Conservation (phyloP, 2,329 filamentous ascomycete species). For the Calonectria crousiana region DNA sequence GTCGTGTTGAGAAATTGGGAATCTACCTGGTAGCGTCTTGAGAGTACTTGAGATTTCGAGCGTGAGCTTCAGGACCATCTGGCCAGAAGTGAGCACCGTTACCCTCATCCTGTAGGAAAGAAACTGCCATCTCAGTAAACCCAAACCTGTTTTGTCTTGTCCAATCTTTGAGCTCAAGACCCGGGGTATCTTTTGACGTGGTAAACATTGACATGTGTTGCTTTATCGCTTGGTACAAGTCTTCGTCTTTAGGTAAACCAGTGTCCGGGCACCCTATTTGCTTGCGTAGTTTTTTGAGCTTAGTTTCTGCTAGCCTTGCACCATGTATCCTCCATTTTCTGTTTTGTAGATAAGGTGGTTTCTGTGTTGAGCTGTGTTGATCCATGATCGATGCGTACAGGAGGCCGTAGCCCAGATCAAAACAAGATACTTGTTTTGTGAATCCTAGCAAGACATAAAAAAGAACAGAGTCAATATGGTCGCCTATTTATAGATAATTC, state of each 20-base stretch:
- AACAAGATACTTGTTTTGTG: neutral
- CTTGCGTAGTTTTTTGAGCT: neutral
- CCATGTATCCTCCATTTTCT: no score
- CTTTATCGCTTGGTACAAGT: neutral
- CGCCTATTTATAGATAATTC: neutral
- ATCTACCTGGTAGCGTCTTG: neutral
- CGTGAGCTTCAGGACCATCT: neutral
- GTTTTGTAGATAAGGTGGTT: neutral
- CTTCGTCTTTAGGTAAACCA: neutral
- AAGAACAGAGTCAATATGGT: no score
- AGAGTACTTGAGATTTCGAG: neutral
- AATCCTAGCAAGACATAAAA: neutral
- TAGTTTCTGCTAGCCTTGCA: no score
- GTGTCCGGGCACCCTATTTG: neutral
- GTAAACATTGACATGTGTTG: neutral
- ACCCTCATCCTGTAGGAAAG: neutral
- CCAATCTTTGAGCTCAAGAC: neutral
- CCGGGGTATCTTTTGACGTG: neutral
- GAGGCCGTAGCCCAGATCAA: neutral
- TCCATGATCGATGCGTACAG: neutral
- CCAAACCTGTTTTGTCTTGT: neutral
- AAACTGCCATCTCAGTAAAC: neutral
- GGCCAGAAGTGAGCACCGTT: neutral
- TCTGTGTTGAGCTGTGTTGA: neutral
- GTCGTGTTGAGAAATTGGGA: no score